phyloP scores from a whole-genome alignment of 208 protist genomes.

The Trypanosoma mega region DNA sequence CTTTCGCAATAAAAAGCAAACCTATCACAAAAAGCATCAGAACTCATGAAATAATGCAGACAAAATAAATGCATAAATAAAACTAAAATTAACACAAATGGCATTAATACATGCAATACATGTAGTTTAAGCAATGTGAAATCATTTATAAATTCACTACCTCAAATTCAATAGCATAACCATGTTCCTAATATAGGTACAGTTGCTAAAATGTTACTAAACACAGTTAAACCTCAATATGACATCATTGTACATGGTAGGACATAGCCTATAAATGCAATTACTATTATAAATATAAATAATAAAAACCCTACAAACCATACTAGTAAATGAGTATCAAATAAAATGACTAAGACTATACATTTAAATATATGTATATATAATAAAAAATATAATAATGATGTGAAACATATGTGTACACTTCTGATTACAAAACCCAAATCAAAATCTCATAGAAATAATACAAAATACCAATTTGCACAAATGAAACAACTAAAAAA shows the following conservation, averaged over 20 bases:
- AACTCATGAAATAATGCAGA: slow-evolving; percentile 90
- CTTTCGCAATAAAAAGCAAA: slow-evolving; percentile 86
- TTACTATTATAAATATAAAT: slow-evolving; percentile 85
- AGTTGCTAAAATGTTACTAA: slow-evolving; percentile 87
- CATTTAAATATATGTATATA: slow-evolving; percentile 88
- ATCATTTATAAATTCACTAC: slow-evolving; percentile 88
- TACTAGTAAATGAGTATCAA: slow-evolving; percentile 82
- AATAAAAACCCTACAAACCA: slow-evolving; percentile 80
- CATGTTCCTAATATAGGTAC: slow-evolving; percentile 72
- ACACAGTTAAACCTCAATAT: slow-evolving; percentile 84
- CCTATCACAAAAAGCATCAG: slow-evolving; percentile 84
- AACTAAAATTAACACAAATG: slow-evolving; percentile 79
- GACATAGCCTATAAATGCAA: slow-evolving; percentile 83
- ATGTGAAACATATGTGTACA: slow-evolving; percentile 82
- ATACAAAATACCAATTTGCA: slow-evolving; percentile 87
- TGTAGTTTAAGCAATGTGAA: slow-evolving; percentile 82
- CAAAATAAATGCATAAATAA: slow-evolving; percentile 83
- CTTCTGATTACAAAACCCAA: slow-evolving; percentile 82
- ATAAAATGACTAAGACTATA: slow-evolving; percentile 83
- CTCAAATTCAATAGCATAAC: slow-evolving; percentile 87
- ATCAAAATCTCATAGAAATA: slow-evolving; percentile 90
- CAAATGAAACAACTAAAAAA: slow-evolving; percentile 91
- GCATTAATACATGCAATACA: slow-evolving; percentile 77
- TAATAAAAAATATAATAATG: slow-evolving; percentile 83
- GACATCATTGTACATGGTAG: slow-evolving; percentile 88